Percentiles rank a stretch among this genome's conserved stretches.
Conservation (phyloP, 306 rosid genomes). For the Carpinus fangiana region DNA sequence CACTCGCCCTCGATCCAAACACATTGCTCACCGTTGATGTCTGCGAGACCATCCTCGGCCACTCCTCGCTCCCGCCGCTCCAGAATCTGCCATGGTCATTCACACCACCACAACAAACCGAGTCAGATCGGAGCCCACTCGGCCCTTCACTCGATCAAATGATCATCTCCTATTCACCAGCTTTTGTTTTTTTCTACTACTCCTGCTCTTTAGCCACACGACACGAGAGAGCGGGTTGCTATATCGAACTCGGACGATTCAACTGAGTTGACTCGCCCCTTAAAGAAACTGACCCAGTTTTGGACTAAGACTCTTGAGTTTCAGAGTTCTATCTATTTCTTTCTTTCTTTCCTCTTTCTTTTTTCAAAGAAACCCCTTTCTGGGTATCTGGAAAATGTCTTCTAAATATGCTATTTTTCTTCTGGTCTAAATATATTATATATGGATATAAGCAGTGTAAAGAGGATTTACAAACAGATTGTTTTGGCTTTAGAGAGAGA, state of each 20-base stretch:
- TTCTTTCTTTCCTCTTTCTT: background rate
- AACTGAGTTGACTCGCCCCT: background rate
- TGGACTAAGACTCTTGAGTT: background rate
- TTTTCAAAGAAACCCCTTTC: background rate
- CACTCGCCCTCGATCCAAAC: conserved; percentile 71
- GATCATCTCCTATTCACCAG: background rate
- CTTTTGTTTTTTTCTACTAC: background rate
- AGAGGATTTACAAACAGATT: too few species aligned
- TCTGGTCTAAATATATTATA: too few species aligned
- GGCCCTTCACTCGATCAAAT: background rate
- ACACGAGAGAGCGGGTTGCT: too few species aligned
- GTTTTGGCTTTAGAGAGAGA: background rate
- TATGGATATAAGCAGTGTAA: too few species aligned
- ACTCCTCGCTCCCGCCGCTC: conserved; percentile 71
- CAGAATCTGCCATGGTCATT: conserved; percentile 49
- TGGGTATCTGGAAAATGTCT: background rate
- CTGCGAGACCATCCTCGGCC: conserved; percentile 93
- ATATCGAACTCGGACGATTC: background rate
- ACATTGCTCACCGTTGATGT: conserved; percentile 72
- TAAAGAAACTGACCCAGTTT: background rate
- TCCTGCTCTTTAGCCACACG: background rate
- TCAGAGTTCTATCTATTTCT: background rate
- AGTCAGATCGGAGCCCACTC: background rate
- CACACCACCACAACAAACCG: background rate
- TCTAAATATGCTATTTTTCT: too few species aligned